Percentiles rank a stretch among this genome's conserved stretches.
These are phyloP conservation scores for Leccinum aurantiacum DNA, from an alignment of 768 basidiomycete genomes.

Conservation along the genomic window DNA sequence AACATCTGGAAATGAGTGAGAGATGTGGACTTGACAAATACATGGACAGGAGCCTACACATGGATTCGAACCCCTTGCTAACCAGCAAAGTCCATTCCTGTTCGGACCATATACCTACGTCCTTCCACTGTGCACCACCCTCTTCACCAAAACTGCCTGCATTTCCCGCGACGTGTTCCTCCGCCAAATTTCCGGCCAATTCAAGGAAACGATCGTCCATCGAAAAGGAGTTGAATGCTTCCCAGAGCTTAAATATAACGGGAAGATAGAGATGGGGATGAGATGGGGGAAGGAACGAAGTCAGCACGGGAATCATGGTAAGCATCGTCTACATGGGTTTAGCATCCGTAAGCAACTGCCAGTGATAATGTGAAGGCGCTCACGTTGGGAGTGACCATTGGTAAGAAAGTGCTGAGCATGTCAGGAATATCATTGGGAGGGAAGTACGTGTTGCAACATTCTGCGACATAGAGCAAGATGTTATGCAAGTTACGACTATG, in stretches of 20 bases:
- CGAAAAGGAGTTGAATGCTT: slow-evolving; percentile 70
- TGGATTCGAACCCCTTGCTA: slow-evolving; percentile 76
- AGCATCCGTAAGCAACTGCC: slow-evolving; percentile 2
- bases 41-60: slow-evolving; percentile 49
- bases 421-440: slow-evolving; percentile 59
- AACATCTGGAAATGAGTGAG: slow-evolving; percentile 17
- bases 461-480: slow-evolving; percentile 71
- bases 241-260: slow-evolving; percentile 72
- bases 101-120: slow-evolving; percentile 88
- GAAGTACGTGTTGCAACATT: slow-evolving; percentile 71
- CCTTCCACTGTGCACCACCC: slow-evolving; percentile 66
- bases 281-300: slow-evolving; percentile 73
- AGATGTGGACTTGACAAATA: slow-evolving; percentile 38
- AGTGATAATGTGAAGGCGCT: slow-evolving; percentile 22
- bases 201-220: slow-evolving; percentile 77
- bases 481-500: slow-evolving; percentile 64
- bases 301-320: slow-evolving; percentile 72
- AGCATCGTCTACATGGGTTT: slow-evolving; percentile 51
- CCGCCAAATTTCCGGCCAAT: slow-evolving; percentile 64
- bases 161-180: slow-evolving; percentile 70
- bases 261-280: slow-evolving; percentile 70
- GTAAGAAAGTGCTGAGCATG: slow-evolving; percentile 73
- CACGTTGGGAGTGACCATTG: slow-evolving; percentile 70
- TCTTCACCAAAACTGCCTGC: slow-evolving; percentile 52
- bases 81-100: slow-evolving; percentile 82